Evolutionary conservation across 176 grass and related monocot species (phyloP).

Genomic region (Triticum monococcum): DNA sequence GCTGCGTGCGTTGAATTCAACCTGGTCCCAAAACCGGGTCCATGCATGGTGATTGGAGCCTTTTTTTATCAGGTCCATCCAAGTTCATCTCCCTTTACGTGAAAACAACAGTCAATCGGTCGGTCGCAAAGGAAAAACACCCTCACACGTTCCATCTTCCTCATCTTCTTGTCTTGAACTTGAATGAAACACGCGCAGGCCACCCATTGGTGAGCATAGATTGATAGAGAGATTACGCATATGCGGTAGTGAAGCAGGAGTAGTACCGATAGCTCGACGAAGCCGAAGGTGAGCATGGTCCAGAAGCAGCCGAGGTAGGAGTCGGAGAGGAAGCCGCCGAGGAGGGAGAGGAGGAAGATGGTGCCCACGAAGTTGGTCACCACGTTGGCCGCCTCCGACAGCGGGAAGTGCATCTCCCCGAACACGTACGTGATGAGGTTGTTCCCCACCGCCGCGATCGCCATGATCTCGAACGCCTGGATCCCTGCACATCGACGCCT

Average conservation of each 20-base stretch:
- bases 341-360: slow-evolving; percentile 79
- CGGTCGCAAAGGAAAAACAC: background rate
- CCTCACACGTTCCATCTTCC: background rate
- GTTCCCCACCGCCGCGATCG: slow-evolving; percentile 96
- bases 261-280: slow-evolving; percentile 90
- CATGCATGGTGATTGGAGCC: slow-evolving; percentile 36
- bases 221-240: too few relatives aligned
- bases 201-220: background rate
- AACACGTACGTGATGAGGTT: slow-evolving; percentile 99
- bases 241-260: background rate
- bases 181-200: background rate
- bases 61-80: slow-evolving; percentile 20
- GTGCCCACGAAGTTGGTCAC: slow-evolving; percentile 96
- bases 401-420: slow-evolving; percentile 90
- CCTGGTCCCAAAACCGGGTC: slow-evolving; percentile 21
- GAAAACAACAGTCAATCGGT: slow-evolving; percentile 17
- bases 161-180: background rate
- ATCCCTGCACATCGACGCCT: slow-evolving; percentile 49
- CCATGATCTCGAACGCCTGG: slow-evolving; percentile 97
- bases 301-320: slow-evolving; percentile 97
- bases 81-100: background rate
- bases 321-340: slow-evolving; percentile 93
- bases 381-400: slow-evolving; percentile 86
- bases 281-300: slow-evolving; percentile 96
- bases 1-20: slow-evolving; percentile 48